A percentile compares a stretch with the other conserved stretches of the same genome.
Conservation (phyloP, 2,329 filamentous ascomycete genomes). For the Pyricularia pennisetigena region DNA sequence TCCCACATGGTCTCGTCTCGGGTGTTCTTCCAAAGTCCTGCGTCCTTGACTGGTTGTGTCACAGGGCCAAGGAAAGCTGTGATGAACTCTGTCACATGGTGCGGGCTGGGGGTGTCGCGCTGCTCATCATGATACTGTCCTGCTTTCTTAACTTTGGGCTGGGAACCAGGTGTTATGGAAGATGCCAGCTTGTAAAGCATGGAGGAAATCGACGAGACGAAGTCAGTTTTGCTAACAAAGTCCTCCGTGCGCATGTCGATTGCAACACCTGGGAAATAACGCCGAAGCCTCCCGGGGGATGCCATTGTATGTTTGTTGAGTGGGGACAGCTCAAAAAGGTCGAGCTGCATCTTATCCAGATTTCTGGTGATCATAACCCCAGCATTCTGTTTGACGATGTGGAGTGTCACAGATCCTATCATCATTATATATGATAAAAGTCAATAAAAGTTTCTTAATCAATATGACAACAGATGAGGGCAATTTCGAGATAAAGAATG, state of each 20-base stretch:
- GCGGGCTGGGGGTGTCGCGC: neutral
- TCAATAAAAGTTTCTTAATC: neutral
- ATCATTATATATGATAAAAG: neutral
- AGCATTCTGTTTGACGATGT: neutral
- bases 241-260: neutral
- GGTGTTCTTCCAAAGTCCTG: conserved; percentile 1
- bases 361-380: neutral
- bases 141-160: neutral
- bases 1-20: neutral
- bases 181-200: neutral
- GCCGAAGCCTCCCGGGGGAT: neutral
- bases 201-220: neutral
- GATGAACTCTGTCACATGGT: neutral
- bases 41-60: neutral
- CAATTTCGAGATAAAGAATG: too few species aligned
- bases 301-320: neutral
- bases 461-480: too few species aligned
- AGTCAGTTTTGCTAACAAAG: neutral
- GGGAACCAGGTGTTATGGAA: neutral
- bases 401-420: neutral
- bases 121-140: neutral
- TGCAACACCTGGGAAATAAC: neutral
- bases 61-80: neutral
- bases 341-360: neutral
- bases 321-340: neutral